These are phyloP conservation scores for Hymenoscyphus salicellus DNA, from an alignment of 2,329 filamentous ascomycete species.

Conservation along the genomic window DNA sequence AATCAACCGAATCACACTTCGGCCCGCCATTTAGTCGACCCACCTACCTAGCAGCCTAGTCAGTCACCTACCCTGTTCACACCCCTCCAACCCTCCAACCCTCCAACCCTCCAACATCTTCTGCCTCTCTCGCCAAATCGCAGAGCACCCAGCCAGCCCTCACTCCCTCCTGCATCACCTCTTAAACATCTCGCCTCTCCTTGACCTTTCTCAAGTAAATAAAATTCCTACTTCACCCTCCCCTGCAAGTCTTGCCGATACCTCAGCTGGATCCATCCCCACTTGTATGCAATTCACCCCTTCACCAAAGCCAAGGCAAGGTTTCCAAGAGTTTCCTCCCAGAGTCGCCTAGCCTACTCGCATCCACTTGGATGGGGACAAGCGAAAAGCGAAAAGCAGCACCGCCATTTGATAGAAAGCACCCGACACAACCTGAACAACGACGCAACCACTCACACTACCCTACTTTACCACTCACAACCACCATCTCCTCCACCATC, in stretches of 20 bases:
- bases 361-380: background rate
- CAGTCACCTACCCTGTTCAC: background rate
- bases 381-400: no score
- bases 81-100: background rate
- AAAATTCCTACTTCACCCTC: background rate
- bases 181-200: background rate
- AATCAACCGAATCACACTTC: no score
- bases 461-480: background rate
- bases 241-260: background rate
- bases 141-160: background rate
- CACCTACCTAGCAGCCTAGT: no score
- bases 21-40: no score
- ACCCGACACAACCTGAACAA: background rate
- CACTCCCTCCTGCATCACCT: background rate
- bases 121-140: background rate
- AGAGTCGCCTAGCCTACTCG: constrained; percentile 1
- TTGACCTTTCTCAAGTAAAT: background rate
- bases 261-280: background rate
- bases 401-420: background rate
- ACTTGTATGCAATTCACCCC: background rate
- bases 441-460: background rate
- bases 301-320: background rate
- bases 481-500: background rate
- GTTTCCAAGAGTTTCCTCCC: background rate
- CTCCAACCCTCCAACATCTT: background rate